Conservation (phyloP, 2,329 filamentous ascomycete genomes). For the Botrytis byssoidea region DNA sequence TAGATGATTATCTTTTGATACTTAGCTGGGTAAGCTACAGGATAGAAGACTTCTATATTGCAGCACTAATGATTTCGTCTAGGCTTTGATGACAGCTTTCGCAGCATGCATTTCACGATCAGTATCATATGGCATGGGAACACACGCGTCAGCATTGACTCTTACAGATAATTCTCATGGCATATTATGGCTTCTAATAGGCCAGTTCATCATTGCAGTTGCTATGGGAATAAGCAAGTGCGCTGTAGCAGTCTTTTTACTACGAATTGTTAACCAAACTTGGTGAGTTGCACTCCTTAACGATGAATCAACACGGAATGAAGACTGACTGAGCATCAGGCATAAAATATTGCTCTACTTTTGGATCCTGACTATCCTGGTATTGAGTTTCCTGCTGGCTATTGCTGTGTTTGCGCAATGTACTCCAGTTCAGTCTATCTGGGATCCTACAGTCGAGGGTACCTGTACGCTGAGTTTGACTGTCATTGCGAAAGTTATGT, state of each 20-base stretch:
- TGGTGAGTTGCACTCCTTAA: not conserved
- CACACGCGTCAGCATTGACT: not conserved
- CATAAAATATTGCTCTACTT: constrained; percentile 11
- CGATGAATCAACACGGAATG: not conserved
- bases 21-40: constrained; percentile 6
- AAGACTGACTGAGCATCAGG: not conserved
- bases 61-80: not conserved
- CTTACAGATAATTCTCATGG: not conserved
- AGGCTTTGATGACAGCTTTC: constrained; percentile 12
- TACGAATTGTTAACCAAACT: constrained; percentile 14
- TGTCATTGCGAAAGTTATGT: constrained; percentile 11
- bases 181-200: constrained; percentile 17
- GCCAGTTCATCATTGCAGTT: constrained; percentile 10
- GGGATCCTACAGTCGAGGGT: constrained; percentile 1
- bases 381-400: not conserved
- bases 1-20: constrained; percentile 12
- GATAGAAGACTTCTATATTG: not conserved
- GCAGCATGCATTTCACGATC: not conserved
- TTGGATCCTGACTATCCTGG: constrained; percentile 1
- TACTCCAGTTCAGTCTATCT: constrained; percentile 10
- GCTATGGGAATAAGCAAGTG: constrained; percentile 19
- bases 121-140: constrained; percentile 10
- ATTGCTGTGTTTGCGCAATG: constrained; percentile 6
- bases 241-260: constrained; percentile 8
- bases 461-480: constrained; percentile 7